Base-by-base conservation (phyloP, 1,284 basidiomycete species). In the Ganoderma sinense region DNA sequence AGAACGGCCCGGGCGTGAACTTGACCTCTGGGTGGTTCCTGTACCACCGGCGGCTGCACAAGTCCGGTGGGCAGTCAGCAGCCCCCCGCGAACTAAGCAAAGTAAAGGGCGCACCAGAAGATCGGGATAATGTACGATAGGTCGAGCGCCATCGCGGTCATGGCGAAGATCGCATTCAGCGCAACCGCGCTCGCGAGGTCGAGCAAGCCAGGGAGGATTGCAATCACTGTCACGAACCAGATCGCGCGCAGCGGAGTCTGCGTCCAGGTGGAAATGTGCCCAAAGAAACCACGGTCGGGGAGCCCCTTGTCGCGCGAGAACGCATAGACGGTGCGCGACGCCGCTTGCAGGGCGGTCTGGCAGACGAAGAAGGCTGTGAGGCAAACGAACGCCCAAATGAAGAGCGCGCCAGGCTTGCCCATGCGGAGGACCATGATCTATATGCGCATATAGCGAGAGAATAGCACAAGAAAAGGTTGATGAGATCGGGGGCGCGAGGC, bases 1-100 rank as follows among this genome's bases (percentile, higher is more conserved):
- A 93, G 82, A 95, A 97, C 23, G 95, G 95, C n/a, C 95, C 95
- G 0, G 95, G 94, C 78, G 91, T 91, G 85, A 94, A 96, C 74
- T 84, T 84, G 45, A 97, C 92, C 64, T 97, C 95, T 0, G 95
- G 95, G 77, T 97, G 95, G 71, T 92, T 86, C 69, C 87, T 84
- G 80, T 88, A 95, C 68, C 92, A 81, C 68, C 94, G 86, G 45
- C 94, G 88, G 74, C 82, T 84, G 64, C 18, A 71, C 2, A 26
- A 14, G 5, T 18, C 1, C 13, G 1, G 55, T 8, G 8, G 18
- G 23, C 36, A 51, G 26, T 53, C 33, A 55, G 33, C 56, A 55
- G 33, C 2, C 20, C 1, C 39, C 29, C 64, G 39, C 23, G 29
- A 5, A 45, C 29, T 8, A 10, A 4, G 36, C 36, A 36, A 36